Conservation (phyloP, 2,329 filamentous ascomycete genomes). For the Penicillium crustosum region DNA sequence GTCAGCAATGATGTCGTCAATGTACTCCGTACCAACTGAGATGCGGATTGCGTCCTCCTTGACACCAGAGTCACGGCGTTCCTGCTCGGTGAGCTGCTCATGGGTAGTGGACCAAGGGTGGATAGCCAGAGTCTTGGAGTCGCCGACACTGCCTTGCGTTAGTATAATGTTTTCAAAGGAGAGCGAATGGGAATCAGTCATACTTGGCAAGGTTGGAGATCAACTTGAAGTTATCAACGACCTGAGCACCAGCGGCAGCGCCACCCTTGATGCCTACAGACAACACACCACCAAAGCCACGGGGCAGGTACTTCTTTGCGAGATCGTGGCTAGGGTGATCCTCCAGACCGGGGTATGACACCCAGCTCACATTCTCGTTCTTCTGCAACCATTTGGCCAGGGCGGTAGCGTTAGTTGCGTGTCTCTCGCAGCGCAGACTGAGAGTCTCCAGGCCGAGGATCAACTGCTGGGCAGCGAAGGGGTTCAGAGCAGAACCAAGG, state of each 20-base stretch:
- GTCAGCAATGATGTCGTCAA: slow-evolving; percentile 94
- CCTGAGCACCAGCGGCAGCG: slow-evolving; percentile 74
- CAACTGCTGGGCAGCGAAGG: slow-evolving; percentile 90
- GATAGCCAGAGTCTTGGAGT: slow-evolving; percentile 91
- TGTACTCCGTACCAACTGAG: slow-evolving; percentile 92
- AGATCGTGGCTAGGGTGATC: slow-evolving; percentile 75
- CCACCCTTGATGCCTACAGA: slow-evolving; percentile 93
- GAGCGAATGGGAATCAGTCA: slow-evolving; percentile 16
- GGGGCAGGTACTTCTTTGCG: slow-evolving; percentile 82
- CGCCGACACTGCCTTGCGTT: slow-evolving; percentile 64
- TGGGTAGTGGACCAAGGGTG: slow-evolving; percentile 96
- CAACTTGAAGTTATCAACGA: slow-evolving; percentile 92
- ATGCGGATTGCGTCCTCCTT: slow-evolving; percentile 90
- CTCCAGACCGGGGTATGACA: slow-evolving; percentile 86
- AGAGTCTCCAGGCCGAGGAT: slow-evolving; percentile 87
- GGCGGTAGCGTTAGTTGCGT: slow-evolving; percentile 77
- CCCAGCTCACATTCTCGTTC: slow-evolving; percentile 84
- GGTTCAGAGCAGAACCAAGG: slow-evolving; percentile 77
- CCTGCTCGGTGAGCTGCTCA: slow-evolving; percentile 81
- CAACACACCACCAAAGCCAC: slow-evolving; percentile 85
- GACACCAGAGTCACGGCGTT: slow-evolving; percentile 77
- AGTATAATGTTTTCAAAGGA: not conserved
- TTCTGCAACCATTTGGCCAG: slow-evolving; percentile 81
- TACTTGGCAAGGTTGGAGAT: slow-evolving; percentile 92
- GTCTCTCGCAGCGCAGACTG: slow-evolving; percentile 79